Base-by-base conservation (phyloP, 192 early-diverging fungal species). In the Glomus cerebriforme region DNA sequence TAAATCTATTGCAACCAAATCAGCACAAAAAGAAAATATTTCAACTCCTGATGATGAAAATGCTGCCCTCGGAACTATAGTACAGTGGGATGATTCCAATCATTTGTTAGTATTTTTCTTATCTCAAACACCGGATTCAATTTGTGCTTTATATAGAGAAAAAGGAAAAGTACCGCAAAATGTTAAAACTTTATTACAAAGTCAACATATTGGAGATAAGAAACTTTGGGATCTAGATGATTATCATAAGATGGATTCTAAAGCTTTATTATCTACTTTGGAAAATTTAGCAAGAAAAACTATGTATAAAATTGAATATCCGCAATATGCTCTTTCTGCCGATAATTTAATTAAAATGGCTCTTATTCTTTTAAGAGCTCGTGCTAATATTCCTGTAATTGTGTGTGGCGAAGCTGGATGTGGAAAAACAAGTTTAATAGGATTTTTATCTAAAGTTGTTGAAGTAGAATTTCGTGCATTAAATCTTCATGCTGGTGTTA, bases 321-420 rank as follows among this genome's bases (percentile, higher is more conserved):
- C 24, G 0, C 10, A 17, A 34, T 79, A 79, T 34, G 77, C 77
- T 27, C 27, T 79, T 43, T 79, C 77, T 6, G 69, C 77, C 10
- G 77, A 79, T 27, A 79, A 79, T 59, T 54, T 79, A 35, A 19
- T 79, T 26, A 79, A 79, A 24, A 79, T 79, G 77, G 77, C 77
- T 17, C 35, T 79, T 19, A 79, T 79, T 35, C 35, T 79, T 8
- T 54, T 79, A n/a, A 54, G 77, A 34, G 54, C 77, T 19, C 34
- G 77, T 22, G 77, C 77, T 47, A 79, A 71, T 66, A 71, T 79
- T 43, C 77, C 77, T n/a, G 77, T 79, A 22, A 69, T 79, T 24
- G 17, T 79, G 27, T 79, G 77, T 29, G 77, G 77, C 13, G 77
- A 68, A 39, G 66, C 77, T 8, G 77, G 77, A 70, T 79, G 77